phyloP scores from a whole-genome alignment of 2,329 filamentous ascomycete species.

The Hortaea sp. region DNA sequence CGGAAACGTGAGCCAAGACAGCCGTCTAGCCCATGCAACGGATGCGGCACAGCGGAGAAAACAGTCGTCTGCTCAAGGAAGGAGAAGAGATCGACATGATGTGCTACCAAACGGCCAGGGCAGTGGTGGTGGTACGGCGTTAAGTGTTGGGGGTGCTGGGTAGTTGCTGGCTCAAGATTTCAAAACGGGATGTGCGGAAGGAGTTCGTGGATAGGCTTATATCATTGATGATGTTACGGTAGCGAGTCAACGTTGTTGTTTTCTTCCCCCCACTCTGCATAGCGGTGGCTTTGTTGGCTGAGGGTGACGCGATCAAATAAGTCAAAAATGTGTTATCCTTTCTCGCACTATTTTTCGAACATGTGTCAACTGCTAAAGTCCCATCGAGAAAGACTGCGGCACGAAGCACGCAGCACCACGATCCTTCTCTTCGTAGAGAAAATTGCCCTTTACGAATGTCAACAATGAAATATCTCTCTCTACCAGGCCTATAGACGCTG shows the following conservation, averaged over 20 bases:
- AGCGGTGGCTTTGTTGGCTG: neutral
- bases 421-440: too few species aligned
- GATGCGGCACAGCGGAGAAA: neutral
- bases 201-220: neutral
- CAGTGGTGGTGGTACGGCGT: conserved; percentile 7
- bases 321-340: too few species aligned
- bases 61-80: conserved; percentile 1
- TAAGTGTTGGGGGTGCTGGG: conserved; percentile 11
- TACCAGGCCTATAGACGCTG: too few species aligned
- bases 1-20: neutral
- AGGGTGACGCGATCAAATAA: too few species aligned
- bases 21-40: neutral
- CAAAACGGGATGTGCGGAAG: too few species aligned
- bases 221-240: conserved; percentile 3
- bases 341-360: too few species aligned
- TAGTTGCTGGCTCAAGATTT: neutral
- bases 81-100: conserved; percentile 3
- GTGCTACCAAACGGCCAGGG: conserved; percentile 6
- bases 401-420: too few species aligned
- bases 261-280: neutral
- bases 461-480: too few species aligned
- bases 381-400: too few species aligned
- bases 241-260: neutral
- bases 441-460: too few species aligned
- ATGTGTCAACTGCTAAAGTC: too few species aligned